Evolutionary conservation across 495 filamentous ascomycete genomes (phyloP), one percentile per base, ranked within the genome.

Genomic region (Penicillium bovifimosum): DNA sequence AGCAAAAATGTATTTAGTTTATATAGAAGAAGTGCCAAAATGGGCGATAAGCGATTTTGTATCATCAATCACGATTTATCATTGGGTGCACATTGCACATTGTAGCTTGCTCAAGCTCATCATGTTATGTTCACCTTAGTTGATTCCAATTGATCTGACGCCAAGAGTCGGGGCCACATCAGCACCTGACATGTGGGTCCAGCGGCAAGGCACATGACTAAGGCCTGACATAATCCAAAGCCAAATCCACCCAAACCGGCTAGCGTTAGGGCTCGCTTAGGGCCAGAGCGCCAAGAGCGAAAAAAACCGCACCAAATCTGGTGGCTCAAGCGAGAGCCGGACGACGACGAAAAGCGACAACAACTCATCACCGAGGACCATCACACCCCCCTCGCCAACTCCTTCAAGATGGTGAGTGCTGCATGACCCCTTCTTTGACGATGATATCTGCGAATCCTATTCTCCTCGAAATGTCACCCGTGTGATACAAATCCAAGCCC

Each of bases 341-440:
- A 64, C 61, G 69, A 67, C 60, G 65, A 68, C 64, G 65, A 72
- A 73, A 68, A 72, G 66, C 72, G 71, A 70, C 70, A 73, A 67
- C 70, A 64, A 67, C 59, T 65, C 69, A 66, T 65, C 72, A 70
- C 64, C 67, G 64, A 73, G 70, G 72, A 72, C 74, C 74, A 73
- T 74, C 72, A 53, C 55, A 64, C 59, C 62, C 54, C 58, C 63
- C 64, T 64, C 74, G 72, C 71, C 72, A 76, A 73, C 66, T 72
- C 63, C 69, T 68, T 73, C 75, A 80, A 77, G 74, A 79, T 79
- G 76, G 77, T 80, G 69, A 78, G 77, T 75, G 38, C 46, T 64
- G 51, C 57, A 48, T 47, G 41, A 53, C 50, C 59, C 54, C 44
- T 13, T 42, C 14, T 48, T 50, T 46, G 42, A 41, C 51, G 48